A percentile compares a stretch with the other conserved stretches of the same genome.
Conservation (phyloP, 139 green algal genomes). For the Diplosphaera chodatii region DNA sequence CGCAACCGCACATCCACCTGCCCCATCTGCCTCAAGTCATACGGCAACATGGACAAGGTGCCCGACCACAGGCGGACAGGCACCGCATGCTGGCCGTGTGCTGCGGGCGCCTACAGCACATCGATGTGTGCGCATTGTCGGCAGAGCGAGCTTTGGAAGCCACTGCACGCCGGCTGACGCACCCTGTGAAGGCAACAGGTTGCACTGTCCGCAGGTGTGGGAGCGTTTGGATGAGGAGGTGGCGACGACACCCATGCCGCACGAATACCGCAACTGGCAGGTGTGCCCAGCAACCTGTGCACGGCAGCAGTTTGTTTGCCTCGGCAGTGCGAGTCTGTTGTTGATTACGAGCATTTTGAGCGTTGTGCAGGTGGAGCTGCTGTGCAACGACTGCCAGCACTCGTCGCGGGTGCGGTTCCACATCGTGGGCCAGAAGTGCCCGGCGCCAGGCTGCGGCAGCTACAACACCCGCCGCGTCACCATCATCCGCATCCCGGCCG, state of each 20-base stretch:
- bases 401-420: slow-evolving; percentile 47
- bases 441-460: slow-evolving; percentile 30
- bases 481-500: background rate
- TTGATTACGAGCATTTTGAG: no score
- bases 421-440: slow-evolving; percentile 70
- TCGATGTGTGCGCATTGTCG: no score
- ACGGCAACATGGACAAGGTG: slow-evolving; percentile 28
- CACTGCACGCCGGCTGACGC: no score
- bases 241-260: slow-evolving; percentile 47
- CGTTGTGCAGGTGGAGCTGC: slow-evolving; percentile 38
- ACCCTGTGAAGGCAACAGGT: no score
- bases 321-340: no score
- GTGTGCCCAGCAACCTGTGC: background rate
- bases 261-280: slow-evolving; percentile 42
- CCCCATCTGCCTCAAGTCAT: slow-evolving; percentile 67
- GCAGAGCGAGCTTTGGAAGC: no score
- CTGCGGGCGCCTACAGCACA: no score
- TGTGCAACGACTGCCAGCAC: slow-evolving; percentile 74
- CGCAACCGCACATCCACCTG: slow-evolving; percentile 30
- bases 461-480: slow-evolving; percentile 73
- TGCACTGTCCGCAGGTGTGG: background rate
- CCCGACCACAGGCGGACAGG: no score
- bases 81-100: no score
- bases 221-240: slow-evolving; percentile 32
- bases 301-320: no score